These are phyloP conservation scores for Lactifluus piperatus DNA, from an alignment of 768 basidiomycete species.

Conservation along the genomic window DNA sequence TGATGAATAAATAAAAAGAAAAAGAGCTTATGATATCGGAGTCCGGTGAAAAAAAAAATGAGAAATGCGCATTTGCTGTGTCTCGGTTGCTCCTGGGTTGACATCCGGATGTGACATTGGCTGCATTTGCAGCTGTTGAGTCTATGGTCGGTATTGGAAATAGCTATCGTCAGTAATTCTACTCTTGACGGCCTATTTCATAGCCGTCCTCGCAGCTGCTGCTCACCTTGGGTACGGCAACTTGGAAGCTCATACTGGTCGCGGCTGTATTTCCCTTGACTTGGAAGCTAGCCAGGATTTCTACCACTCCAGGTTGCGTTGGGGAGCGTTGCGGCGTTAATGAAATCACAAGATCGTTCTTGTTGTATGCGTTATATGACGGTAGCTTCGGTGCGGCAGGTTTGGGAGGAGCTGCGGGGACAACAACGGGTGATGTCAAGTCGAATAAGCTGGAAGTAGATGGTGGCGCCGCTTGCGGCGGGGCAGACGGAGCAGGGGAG, in stretches of 20 bases:
- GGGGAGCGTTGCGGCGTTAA: slow-evolving; percentile 81
- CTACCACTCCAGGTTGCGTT: slow-evolving; percentile 78
- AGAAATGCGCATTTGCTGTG: slow-evolving; percentile 85
- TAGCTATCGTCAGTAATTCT: not conserved
- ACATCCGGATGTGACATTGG: slow-evolving; percentile 89
- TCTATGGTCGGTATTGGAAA: slow-evolving; percentile 36
- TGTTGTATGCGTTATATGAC: slow-evolving; percentile 84
- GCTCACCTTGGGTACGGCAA: slow-evolving; percentile 88
- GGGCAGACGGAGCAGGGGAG: slow-evolving; percentile 30
- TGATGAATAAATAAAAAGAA: not conserved
- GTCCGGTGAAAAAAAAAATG: not conserved
- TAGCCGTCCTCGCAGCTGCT: not conserved
- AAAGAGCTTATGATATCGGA: not conserved
- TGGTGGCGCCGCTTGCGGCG: slow-evolving; percentile 27
- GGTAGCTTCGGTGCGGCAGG: slow-evolving; percentile 46
- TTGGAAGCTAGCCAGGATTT: slow-evolving; percentile 85
- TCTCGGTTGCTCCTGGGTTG: slow-evolving; percentile 70
- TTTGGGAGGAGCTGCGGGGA: slow-evolving; percentile 25
- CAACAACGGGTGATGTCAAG: slow-evolving; percentile 22
- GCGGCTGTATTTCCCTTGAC: slow-evolving; percentile 45
- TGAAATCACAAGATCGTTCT: slow-evolving; percentile 82
- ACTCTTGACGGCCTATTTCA: not conserved
- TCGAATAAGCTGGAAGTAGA: slow-evolving; percentile 5
- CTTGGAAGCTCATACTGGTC: slow-evolving; percentile 82
- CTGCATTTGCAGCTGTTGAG: slow-evolving; percentile 95